Evolutionary conservation across 495 filamentous ascomycete genomes (phyloP).

Genomic region (Neurospora hispaniola): DNA sequence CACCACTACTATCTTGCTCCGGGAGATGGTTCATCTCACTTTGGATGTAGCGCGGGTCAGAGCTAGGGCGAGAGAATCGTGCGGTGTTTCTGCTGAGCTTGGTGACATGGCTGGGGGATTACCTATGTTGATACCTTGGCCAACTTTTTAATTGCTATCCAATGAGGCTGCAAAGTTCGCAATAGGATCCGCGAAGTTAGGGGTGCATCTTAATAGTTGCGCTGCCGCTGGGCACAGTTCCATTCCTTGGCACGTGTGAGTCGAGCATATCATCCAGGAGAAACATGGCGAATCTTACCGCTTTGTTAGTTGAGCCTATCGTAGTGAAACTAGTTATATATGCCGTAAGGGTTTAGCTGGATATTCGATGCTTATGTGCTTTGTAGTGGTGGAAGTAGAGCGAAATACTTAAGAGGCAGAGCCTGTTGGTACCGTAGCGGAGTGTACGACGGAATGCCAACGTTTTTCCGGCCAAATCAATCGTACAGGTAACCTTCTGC

Average conservation of each 20-base stretch:
- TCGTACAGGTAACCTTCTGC: not conserved
- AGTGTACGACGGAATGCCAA: not conserved
- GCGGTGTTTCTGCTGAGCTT: too few relatives aligned
- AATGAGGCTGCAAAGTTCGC: not conserved
- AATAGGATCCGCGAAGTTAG: not conserved
- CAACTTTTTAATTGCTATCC: not conserved
- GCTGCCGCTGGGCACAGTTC: not conserved
- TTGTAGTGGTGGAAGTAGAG: not conserved
- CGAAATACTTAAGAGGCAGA: too few relatives aligned
- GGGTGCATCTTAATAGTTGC: not conserved
- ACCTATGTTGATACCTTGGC: not conserved
- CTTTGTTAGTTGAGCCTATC: not conserved
- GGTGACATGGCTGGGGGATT: not conserved
- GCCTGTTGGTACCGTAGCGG: not conserved
- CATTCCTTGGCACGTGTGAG: not conserved
- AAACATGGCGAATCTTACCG: not conserved
- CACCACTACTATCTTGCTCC: not conserved
- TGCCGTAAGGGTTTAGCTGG: not conserved
- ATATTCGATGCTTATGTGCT: too few relatives aligned
- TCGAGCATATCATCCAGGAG: not conserved
- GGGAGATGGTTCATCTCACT: not conserved
- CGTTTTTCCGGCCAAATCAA: not conserved
- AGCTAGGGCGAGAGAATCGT: too few relatives aligned
- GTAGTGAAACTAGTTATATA: accelerated
- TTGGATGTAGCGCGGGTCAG: not conserved